Evolutionary conservation across 2,329 filamentous ascomycete genomes (phyloP), one percentile per base, ranked within the genome.

Genomic region (Fusarium armeniacum): DNA sequence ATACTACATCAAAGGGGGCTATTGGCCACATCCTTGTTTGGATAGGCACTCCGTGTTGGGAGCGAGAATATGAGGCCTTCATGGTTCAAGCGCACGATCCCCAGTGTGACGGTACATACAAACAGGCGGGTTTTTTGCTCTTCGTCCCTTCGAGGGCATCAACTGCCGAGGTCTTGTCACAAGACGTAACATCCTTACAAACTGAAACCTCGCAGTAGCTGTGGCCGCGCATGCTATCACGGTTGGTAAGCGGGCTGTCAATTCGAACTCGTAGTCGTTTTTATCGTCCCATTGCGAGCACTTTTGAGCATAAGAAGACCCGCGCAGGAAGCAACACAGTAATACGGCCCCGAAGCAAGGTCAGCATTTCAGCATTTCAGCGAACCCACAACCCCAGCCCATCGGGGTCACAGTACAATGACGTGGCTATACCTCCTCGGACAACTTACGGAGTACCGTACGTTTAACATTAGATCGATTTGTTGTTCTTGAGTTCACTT

Each of bases 351-450:
- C 65, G 15, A 51, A 51, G 35, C 18, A 52, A 67, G 62, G 49
- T 35, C 44, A 53, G 35, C 44, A 64, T 59, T 53, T 35, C 44
- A 53, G 35, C 44, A 64, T 59, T 53, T 55, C 61, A 61, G 45
- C 63, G 57, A 63, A 65, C 53, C 62, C 65, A 61, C 59, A 63
- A 65, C 53, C 62, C 65, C 70, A 69, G 52, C 51, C 67, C 73
- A 75, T 75, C 71, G 71, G 71, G 73, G 68, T 70, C 71, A 75
- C 59, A 52, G 65, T 73, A 70, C 59, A 65, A 74, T 75, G 73
- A 75, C 73, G 71, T 75, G 71, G 71, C 62, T 51, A 58, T 75
- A 58, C 68, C 59, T 69, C 58, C 36, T 40, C 56, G 47, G 52
- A 51, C 33, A 62, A 57, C 58, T 56, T 40, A 11, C 49, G 13